These are phyloP conservation scores for Anthoceros angustus DNA, from an alignment of 225 moss, liverwort and hornwort genomes.

Conservation along the genomic window DNA sequence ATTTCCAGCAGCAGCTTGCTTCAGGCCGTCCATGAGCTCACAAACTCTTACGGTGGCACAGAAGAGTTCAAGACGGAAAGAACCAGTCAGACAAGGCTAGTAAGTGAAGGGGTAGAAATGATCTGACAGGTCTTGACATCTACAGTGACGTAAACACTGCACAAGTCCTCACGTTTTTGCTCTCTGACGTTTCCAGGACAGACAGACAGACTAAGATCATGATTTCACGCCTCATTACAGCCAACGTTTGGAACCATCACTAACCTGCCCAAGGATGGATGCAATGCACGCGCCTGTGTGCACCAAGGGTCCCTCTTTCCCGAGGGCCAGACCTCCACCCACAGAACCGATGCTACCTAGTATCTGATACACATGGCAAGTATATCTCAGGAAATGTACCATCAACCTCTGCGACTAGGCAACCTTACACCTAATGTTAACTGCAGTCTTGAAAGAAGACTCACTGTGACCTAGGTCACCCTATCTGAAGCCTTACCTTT, in stretches of 20 bases:
- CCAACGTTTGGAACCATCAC: slow-evolving; percentile 2
- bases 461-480: background rate
- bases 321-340: slow-evolving; percentile 92
- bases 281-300: slow-evolving; percentile 99
- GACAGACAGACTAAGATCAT: slow-evolving; percentile 1
- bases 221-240: background rate
- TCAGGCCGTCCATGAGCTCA: background rate
- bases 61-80: background rate
- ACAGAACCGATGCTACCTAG: slow-evolving; percentile 99
- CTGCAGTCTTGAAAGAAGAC: background rate
- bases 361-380: slow-evolving; percentile 27
- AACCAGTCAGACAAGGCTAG: background rate
- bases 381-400: background rate
- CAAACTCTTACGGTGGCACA: background rate
- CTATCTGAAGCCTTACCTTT: slow-evolving; percentile 33
- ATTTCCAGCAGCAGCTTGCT: slow-evolving; percentile 8
- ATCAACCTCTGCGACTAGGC: background rate
- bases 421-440: background rate
- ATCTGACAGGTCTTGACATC: background rate
- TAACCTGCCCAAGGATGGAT: slow-evolving; percentile 92
- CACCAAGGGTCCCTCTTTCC: slow-evolving; percentile 97
- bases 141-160: background rate
- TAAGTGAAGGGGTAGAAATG: background rate
- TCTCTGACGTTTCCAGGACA: too few relatives aligned
- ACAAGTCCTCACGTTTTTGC: too few relatives aligned